Percentiles rank a stretch among this genome's conserved stretches.
These are phyloP conservation scores for Penicillium sp. DNA, from an alignment of 2,329 filamentous ascomycete species.

Conservation along the genomic window DNA sequence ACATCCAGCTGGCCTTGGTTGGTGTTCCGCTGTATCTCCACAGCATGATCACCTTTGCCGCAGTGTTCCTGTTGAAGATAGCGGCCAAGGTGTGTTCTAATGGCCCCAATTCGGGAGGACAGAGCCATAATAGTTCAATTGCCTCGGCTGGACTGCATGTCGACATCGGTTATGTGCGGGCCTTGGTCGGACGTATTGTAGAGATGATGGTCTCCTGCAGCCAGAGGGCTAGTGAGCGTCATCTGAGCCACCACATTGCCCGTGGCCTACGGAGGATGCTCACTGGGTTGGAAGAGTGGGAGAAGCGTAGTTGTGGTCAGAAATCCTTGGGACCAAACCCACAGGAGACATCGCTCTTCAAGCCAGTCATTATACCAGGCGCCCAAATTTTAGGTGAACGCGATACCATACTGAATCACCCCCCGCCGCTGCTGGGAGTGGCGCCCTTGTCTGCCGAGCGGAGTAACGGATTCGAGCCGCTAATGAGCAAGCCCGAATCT, in stretches of 20 bases:
- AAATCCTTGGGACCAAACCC: slow-evolving; percentile 21
- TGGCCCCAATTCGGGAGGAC: slow-evolving; percentile 30
- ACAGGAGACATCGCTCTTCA: slow-evolving; percentile 36
- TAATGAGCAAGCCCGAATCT: slow-evolving; percentile 22
- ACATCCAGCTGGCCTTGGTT: slow-evolving; percentile 43
- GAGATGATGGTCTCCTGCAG: slow-evolving; percentile 42
- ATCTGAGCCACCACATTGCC: slow-evolving; percentile 42
- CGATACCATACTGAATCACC: slow-evolving; percentile 37
- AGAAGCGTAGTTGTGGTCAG: slow-evolving; percentile 31
- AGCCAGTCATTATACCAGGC: slow-evolving; percentile 37
- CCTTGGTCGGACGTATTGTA: slow-evolving; percentile 34
- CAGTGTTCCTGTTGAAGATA: slow-evolving; percentile 48
- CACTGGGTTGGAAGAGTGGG: slow-evolving; percentile 41
- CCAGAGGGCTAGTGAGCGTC: slow-evolving; percentile 40
- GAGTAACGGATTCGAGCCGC: slow-evolving; percentile 29
- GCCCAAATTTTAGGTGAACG: slow-evolving; percentile 37
- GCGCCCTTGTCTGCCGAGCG: slow-evolving; percentile 41
- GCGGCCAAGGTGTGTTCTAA: slow-evolving; percentile 41
- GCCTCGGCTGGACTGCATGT: slow-evolving; percentile 37
- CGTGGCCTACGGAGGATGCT: slow-evolving; percentile 42
- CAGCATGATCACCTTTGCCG: slow-evolving; percentile 50
- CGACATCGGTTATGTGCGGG: slow-evolving; percentile 37
- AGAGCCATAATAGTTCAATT: slow-evolving; percentile 40
- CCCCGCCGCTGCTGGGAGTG: slow-evolving; percentile 37
- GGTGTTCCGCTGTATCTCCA: slow-evolving; percentile 48